These are phyloP conservation scores for Cymodocea nodosa DNA, from an alignment of 116 monocot genomes.

Conservation along the genomic window DNA sequence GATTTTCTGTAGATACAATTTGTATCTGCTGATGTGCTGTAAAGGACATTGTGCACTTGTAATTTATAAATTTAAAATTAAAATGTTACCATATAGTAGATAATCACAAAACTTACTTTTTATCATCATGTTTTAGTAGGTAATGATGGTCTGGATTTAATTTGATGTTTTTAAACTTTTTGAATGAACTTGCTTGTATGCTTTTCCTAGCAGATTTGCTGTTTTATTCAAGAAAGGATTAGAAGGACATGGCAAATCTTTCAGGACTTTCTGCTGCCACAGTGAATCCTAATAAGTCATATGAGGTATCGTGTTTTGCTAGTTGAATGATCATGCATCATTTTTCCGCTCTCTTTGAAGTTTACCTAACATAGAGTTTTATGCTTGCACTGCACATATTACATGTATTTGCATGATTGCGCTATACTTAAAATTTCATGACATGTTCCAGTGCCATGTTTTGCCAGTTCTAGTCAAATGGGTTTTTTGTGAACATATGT, in stretches of 20 bases:
- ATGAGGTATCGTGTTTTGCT: slow-evolving; percentile 15
- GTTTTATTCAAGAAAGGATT: background rate
- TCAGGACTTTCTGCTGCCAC: slow-evolving; percentile 5
- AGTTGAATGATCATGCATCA: background rate
- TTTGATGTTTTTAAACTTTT: too few species aligned
- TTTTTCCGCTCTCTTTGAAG: background rate
- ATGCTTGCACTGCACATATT: background rate
- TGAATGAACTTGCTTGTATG: too few species aligned
- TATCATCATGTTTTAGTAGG: too few species aligned
- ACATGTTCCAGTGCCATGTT: background rate
- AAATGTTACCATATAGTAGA: too few species aligned
- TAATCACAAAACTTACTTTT: too few species aligned
- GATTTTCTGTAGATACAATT: too few species aligned
- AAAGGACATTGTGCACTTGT: too few species aligned
- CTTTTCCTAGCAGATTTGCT: too few species aligned
- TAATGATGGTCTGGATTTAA: too few species aligned
- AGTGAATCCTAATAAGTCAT: slow-evolving; percentile 21
- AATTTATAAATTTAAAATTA: too few species aligned
- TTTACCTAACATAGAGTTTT: background rate
- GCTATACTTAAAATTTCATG: background rate
- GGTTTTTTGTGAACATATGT: background rate
- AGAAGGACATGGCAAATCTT: slow-evolving; percentile 13
- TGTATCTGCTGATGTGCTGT: too few species aligned
- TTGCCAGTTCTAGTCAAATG: background rate
- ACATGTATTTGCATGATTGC: background rate